phyloP scores from a whole-genome alignment of 805 yeast genomes.

The Osmozyma mogii region DNA sequence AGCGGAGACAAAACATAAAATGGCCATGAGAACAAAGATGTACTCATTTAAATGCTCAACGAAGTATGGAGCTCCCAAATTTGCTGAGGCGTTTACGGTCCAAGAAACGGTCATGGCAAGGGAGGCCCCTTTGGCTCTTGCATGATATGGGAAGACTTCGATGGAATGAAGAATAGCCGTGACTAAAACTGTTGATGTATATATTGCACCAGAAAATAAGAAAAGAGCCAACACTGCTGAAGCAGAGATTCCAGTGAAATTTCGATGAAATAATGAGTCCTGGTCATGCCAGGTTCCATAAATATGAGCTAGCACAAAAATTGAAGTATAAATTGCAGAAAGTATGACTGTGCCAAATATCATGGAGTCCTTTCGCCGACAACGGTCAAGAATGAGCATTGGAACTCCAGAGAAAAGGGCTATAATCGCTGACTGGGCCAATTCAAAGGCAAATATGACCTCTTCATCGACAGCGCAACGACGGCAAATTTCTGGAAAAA shows the following conservation, averaged over 20 bases:
- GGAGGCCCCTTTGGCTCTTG: constrained; percentile 37
- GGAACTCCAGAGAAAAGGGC: constrained; percentile 38
- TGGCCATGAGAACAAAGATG: constrained; percentile 32
- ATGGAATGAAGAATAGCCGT: constrained; percentile 43
- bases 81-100: constrained; percentile 29
- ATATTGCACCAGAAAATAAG: constrained; percentile 37
- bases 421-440: constrained; percentile 30
- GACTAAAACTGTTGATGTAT: constrained; percentile 39
- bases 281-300: constrained; percentile 26
- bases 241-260: constrained; percentile 30
- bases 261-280: constrained; percentile 26
- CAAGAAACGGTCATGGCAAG: constrained; percentile 23
- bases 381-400: constrained; percentile 31
- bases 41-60: constrained; percentile 30
- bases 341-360: constrained; percentile 35
- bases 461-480: constrained; percentile 37
- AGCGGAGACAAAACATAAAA: constrained; percentile 22
- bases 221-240: constrained; percentile 37
- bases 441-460: constrained; percentile 23
- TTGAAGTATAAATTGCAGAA: constrained; percentile 24
- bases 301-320: constrained; percentile 28
- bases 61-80: constrained; percentile 33
- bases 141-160: constrained; percentile 39
- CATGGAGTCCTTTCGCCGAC: constrained; percentile 40
- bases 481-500: constrained; percentile 39